A percentile compares a stretch with the other conserved stretches of the same genome.
These are phyloP conservation scores for Pharus latifolius DNA, from an alignment of 176 grass and related monocot genomes.

Conservation along the genomic window DNA sequence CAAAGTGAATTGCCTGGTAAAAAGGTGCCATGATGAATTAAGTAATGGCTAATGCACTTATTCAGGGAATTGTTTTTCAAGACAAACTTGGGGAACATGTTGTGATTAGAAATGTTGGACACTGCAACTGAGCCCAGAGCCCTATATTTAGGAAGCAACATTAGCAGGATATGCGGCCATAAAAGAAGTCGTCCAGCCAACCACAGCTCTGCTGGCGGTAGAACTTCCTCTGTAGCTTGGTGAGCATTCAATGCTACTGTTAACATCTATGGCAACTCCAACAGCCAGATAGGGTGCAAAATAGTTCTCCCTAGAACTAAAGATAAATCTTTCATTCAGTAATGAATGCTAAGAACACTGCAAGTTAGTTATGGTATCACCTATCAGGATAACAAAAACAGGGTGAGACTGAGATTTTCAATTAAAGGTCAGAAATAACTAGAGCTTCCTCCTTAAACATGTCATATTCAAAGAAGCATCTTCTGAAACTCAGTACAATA, in stretches of 20 bases:
- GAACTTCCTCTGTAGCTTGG: constrained; percentile 6
- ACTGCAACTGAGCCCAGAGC: background rate
- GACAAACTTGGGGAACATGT: background rate
- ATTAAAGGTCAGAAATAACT: background rate
- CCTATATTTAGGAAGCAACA: background rate
- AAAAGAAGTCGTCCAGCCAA: background rate
- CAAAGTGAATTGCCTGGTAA: background rate
- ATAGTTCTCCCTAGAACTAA: background rate
- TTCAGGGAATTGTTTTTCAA: background rate
- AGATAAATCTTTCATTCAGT: background rate
- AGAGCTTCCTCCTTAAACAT: background rate
- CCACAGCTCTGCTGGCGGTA: background rate
- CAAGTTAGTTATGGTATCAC: no score
- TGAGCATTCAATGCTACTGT: no score
- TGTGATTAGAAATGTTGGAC: background rate
- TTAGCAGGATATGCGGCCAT: background rate
- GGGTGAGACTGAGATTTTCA: background rate
- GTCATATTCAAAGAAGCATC: background rate
- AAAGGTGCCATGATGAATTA: background rate
- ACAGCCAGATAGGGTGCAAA: background rate
- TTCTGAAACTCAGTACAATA: background rate
- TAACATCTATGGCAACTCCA: background rate
- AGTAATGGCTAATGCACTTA: constrained; percentile 8
- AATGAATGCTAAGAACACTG: background rate
- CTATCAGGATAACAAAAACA: background rate